These are phyloP conservation scores for Rhododendron williamsianum DNA, from an alignment of 148 eudicot species.

Conservation along the genomic window DNA sequence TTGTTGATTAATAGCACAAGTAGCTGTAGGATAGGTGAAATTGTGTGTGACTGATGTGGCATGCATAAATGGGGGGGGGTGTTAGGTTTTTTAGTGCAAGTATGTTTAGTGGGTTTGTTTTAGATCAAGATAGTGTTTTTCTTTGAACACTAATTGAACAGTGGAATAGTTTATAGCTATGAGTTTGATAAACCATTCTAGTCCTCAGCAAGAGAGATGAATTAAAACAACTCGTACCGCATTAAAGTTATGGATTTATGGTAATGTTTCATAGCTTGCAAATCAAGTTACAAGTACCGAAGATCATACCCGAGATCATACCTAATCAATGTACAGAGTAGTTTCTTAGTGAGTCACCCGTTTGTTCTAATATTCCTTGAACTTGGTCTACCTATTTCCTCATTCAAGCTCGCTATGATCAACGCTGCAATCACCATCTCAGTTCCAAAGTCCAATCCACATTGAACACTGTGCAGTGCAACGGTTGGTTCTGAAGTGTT, in stretches of 20 bases:
- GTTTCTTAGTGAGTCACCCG: background rate
- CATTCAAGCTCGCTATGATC: background rate
- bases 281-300: background rate
- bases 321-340: background rate
- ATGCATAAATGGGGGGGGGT: no score
- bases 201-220: background rate
- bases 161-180: background rate
- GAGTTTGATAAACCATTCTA: background rate
- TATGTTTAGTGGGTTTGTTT: no score
- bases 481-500: background rate
- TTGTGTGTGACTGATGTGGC: no score
- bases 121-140: background rate
- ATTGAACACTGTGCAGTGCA: background rate
- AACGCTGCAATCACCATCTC: background rate
- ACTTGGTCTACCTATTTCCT: background rate
- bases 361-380: background rate
- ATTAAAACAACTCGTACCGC: background rate
- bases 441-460: background rate
- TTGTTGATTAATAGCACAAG: no score
- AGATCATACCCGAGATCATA: background rate
- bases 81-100: no score
- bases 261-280: background rate
- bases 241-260: background rate
- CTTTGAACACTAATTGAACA: background rate
- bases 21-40: no score